Base-by-base conservation (phyloP, 73 alveolate genomes). In the Paramecium caudatum region DNA sequence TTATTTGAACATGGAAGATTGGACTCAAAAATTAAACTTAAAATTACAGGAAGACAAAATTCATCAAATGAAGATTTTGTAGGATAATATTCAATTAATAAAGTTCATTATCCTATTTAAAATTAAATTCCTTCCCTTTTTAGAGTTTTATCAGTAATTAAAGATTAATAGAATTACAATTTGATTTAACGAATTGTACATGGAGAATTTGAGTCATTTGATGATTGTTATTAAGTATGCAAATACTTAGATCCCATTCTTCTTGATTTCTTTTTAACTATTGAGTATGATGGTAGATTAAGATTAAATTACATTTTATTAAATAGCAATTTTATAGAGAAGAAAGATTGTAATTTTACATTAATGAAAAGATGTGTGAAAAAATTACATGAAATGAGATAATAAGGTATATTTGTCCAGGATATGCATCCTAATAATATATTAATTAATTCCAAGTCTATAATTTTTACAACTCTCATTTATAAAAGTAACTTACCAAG, bases 361-460 rank as follows among this genome's bases (percentile, higher is more conserved):
- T 17, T 74, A 74, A 74, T 74, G 8, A 74, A 74, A 13, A 74
- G 88, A 74, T 37, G 69, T n/a, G 5, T 74, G 17, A 74, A 74
- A 4, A 21, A 74, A 23, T 37, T 74, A 25, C 17, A 43, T 74
- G 68, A 36, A 16, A 16, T 74, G 0, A 74, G 69, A 74, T 74
- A 12, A 0, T 25, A 37, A 9, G 43, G 19, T 37, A 74, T 74
- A 5, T 74, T 74, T 43, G 65, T 74, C 5, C 43, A 37, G 15
- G 88, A 74, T 41, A 74, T 74, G 62, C 88, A 74, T 74, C 88
- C 88, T 21, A 74, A 74, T 74, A 74, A 74, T 45, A 43, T 74
- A 3, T 27, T 74, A 9, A 43, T 74, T 19, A 27, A 30, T 13
- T 16, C 43, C 17, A 43, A 74, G 17, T 27, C 43, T 9, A 15